Evolutionary conservation across 495 filamentous ascomycete genomes (phyloP).

Genomic region (Penicillium samsonianum): DNA sequence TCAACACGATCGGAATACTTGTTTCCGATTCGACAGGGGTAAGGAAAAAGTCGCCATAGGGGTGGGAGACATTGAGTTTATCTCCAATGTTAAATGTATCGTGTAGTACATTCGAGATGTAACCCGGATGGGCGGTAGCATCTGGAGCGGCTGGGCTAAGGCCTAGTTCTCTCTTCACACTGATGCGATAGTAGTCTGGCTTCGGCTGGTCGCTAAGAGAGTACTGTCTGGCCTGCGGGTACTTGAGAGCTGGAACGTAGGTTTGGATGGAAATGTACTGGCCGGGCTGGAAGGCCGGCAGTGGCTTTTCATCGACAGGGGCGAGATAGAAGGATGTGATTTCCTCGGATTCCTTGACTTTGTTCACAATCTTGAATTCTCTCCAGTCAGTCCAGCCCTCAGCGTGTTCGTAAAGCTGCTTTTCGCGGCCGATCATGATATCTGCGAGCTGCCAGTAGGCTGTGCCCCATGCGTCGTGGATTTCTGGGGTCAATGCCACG

Average conservation of each 20-base stretch:
- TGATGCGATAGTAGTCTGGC: slow-evolving; percentile 65
- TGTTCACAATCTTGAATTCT: slow-evolving; percentile 63
- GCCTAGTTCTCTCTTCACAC: slow-evolving; percentile 66
- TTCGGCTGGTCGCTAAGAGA: slow-evolving; percentile 64
- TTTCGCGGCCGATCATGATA: slow-evolving; percentile 67
- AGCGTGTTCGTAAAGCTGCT: slow-evolving; percentile 57
- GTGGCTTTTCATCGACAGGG: slow-evolving; percentile 59
- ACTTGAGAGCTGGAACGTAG: slow-evolving; percentile 56
- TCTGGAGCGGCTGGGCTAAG: slow-evolving; percentile 42
- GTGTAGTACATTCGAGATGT: slow-evolving; percentile 71
- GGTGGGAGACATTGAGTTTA: slow-evolving; percentile 63
- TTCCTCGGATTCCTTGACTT: slow-evolving; percentile 61
- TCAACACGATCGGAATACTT: slow-evolving; percentile 58
- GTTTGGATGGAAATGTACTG: slow-evolving; percentile 69
- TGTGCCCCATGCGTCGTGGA: slow-evolving; percentile 67
- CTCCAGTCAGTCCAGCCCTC: slow-evolving; percentile 64
- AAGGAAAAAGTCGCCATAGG: slow-evolving; percentile 70
- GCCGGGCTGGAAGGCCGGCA: slow-evolving; percentile 64
- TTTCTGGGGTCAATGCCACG: slow-evolving; percentile 63
- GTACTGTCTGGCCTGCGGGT: slow-evolving; percentile 70
- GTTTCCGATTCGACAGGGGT: slow-evolving; percentile 27
- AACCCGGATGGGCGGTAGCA: slow-evolving; percentile 55
- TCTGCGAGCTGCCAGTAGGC: slow-evolving; percentile 73
- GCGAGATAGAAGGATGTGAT: slow-evolving; percentile 72
- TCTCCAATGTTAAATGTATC: slow-evolving; percentile 59